Evolutionary conservation across 306 rosid genomes (phyloP).

Genomic region (Lagenaria siceraria): DNA sequence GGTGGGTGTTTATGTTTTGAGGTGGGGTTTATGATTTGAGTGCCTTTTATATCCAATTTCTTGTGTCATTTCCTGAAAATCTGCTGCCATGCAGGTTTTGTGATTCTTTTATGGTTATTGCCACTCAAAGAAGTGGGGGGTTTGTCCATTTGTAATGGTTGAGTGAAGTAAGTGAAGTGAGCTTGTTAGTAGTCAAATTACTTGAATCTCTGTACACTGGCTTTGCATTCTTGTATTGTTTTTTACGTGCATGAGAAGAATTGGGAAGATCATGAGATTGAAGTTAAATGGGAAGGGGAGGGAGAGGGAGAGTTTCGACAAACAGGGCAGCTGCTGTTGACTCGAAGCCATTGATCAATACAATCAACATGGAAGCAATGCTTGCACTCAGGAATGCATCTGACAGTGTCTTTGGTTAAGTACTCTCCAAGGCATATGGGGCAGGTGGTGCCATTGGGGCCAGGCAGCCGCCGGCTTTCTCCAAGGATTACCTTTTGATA

Average conservation of each 20-base stretch:
- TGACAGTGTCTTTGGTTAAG: constrained; percentile 38
- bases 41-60: background rate
- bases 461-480: constrained; percentile 52
- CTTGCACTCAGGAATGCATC: constrained; percentile 64
- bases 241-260: background rate
- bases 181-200: background rate
- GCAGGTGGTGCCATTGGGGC: constrained; percentile 38
- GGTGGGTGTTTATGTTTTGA: background rate
- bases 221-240: background rate
- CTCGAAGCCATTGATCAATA: constrained; percentile 58
- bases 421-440: constrained; percentile 66
- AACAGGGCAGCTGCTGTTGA: constrained; percentile 47
- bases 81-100: background rate
- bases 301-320: constrained; percentile 52
- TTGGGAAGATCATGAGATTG: background rate
- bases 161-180: background rate
- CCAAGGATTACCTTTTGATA: constrained; percentile 51
- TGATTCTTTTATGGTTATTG: constrained; percentile 1
- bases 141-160: background rate
- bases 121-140: background rate
- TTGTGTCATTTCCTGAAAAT: background rate
- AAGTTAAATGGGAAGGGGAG: constrained; percentile 12
- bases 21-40: background rate
- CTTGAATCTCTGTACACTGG: background rate
- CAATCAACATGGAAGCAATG: constrained; percentile 71